These are phyloP conservation scores for Rhododendron henanense DNA, from an alignment of 148 eudicot species.

Conservation along the genomic window DNA sequence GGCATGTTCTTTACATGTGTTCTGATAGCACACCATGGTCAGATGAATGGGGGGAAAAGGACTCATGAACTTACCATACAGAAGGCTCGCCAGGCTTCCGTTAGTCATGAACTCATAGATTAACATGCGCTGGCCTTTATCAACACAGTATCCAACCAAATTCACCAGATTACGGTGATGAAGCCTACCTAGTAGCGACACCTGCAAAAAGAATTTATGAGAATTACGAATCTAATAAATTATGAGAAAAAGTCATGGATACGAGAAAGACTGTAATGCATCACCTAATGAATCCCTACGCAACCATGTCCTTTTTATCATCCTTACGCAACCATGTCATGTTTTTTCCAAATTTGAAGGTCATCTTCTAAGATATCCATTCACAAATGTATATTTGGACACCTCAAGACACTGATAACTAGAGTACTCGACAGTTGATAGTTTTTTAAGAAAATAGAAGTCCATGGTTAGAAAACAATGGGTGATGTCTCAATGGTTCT, in stretches of 20 bases:
- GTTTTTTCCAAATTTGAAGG: not conserved
- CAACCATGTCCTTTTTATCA: not conserved
- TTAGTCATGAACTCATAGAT: conserved; percentile 94
- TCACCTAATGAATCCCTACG: not conserved
- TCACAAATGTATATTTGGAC: not conserved
- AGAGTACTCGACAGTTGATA: not conserved
- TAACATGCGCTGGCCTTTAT: conserved; percentile 87
- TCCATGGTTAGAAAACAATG: not conserved
- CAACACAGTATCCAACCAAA: conserved; percentile 96
- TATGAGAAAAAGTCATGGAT: not conserved
- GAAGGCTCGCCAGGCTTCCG: conserved; percentile 82
- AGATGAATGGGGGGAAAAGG: not conserved
- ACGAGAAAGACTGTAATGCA: not conserved
- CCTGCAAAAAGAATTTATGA: conserved; percentile 42
- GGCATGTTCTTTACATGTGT: not conserved
- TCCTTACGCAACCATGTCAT: not conserved
- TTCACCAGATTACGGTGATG: conserved; percentile 97
- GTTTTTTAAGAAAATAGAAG: not conserved
- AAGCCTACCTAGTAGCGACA: conserved; percentile 80
- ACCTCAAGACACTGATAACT: not conserved
- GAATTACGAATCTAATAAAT: not conserved
- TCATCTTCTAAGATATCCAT: not conserved
- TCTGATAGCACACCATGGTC: not conserved
- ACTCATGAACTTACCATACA: conserved; percentile 55
- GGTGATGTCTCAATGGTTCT: not conserved